These are phyloP conservation scores for Hypoxylon sp. DNA, from an alignment of 2,329 filamentous ascomycete species.

Conservation along the genomic window DNA sequence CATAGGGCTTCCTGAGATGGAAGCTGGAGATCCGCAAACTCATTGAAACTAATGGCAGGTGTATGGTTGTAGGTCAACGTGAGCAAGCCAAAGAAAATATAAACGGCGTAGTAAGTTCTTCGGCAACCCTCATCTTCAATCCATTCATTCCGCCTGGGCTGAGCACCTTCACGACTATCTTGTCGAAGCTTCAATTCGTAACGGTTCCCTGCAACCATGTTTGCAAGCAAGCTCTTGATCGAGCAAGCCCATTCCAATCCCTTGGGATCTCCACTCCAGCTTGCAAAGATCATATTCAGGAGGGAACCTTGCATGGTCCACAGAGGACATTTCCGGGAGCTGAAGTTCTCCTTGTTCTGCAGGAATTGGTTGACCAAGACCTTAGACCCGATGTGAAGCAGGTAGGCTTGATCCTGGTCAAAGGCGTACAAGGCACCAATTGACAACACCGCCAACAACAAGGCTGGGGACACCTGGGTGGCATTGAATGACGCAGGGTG, in stretches of 20 bases:
- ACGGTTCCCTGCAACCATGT: constrained; percentile 97
- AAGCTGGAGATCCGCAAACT: constrained; percentile 91
- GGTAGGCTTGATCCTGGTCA: constrained; percentile 95
- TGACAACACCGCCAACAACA: constrained; percentile 89
- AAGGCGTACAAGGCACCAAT: constrained; percentile 97
- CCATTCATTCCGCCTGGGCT: constrained; percentile 88
- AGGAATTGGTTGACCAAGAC: constrained; percentile 96
- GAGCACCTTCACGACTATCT: constrained; percentile 80
- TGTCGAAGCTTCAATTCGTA: constrained; percentile 95
- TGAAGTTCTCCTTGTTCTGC: constrained; percentile 98
- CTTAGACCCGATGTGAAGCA: constrained; percentile 97
- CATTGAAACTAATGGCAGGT: constrained; percentile 96
- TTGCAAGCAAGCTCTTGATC: constrained; percentile 96
- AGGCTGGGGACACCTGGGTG: constrained; percentile 78
- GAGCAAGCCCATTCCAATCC: constrained; percentile 98
- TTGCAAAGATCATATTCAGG: constrained; percentile 98
- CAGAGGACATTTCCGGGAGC: constrained; percentile 93
- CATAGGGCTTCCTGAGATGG: constrained; percentile 94
- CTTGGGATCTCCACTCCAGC: constrained; percentile 98
- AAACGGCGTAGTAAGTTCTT: constrained; percentile 97
- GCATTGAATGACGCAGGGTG: constrained; percentile 92
- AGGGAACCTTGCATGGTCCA: constrained; percentile 99
- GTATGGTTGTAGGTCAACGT: constrained; percentile 98
- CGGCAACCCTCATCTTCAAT: constrained; percentile 96
- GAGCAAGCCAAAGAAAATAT: constrained; percentile 96